Base-by-base conservation (phyloP, 73 alveolate genomes). In the Stentor roeselii region DNA sequence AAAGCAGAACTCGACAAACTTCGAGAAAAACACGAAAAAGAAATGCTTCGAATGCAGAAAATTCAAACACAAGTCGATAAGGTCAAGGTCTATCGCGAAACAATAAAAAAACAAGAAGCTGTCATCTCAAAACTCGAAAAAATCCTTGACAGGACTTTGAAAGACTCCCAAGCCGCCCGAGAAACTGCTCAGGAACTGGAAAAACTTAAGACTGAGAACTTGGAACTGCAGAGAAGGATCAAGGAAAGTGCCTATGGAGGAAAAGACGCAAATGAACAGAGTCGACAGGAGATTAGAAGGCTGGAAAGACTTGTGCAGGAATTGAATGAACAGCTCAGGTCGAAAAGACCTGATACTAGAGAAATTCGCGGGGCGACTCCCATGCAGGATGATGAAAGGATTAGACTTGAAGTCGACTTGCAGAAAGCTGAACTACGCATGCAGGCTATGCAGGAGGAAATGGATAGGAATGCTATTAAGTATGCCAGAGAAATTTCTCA, bases 381-480 rank as follows among this genome's bases (percentile, higher is more conserved):
- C n/a, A 21, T 11, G 6, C 93, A 98, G 97, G 99, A 96, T 86
- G 95, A 94, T 84, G 99, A 97, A 86, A 97, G 95, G 86, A 92
- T 96, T 75, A 98, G 95, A 87, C 94, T 92, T 77, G 99, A 97
- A 90, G 99, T 97, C n/a, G 92, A 93, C 85, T 88, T 96, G 50
- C 98, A 97, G 83, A 97, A 95, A 84, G 98, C 99, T 2, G 89
- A 97, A 85, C 97, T 98, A n/a, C 95, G 99, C 87, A 94, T 96
- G 39, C 96, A 93, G 75, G 95, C 99, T 1, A 90, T 97, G 91
- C 93, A 97, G 88, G 93, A 95, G 75, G 99, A 97, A 89, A 86
- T 97, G 92, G 96, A 96, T 76, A 61, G 88, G 42, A 95, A 94
- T 42, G 98, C 99, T 15, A 91, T 95, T 59, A 94, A 83, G 88